phyloP scores from a whole-genome alignment of 228 moss, liverwort and hornwort genomes.

The Sphagnum magellanicum region DNA sequence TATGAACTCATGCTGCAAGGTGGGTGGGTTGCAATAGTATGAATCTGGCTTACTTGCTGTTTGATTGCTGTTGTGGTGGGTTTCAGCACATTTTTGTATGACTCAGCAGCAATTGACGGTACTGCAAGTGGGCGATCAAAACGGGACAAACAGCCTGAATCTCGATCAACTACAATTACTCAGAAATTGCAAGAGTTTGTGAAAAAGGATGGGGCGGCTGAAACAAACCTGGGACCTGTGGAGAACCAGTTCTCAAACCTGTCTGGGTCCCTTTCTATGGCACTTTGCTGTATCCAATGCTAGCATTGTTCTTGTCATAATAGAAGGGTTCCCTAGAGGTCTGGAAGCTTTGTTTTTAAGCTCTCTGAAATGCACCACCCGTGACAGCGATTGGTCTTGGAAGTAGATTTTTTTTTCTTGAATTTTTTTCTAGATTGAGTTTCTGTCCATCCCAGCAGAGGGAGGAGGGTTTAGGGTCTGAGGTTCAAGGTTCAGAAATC shows the following conservation, averaged over 20 bases:
- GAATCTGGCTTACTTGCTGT: not conserved
- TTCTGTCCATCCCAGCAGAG: not conserved
- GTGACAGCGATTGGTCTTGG: too few relatives aligned
- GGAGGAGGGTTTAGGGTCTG: not conserved
- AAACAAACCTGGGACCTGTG: slow-evolving; percentile 49
- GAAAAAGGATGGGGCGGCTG: slow-evolving; percentile 61
- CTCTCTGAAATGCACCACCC: not conserved
- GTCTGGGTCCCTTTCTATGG: slow-evolving; percentile 91
- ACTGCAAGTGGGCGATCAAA: slow-evolving; percentile 19
- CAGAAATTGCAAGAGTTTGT: slow-evolving; percentile 70
- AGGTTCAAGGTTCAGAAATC: too few relatives aligned
- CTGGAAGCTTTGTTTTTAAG: not conserved
- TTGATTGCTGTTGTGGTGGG: slow-evolving; percentile 10
- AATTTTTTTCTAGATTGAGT: too few relatives aligned
- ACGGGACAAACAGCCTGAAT: slow-evolving; percentile 29
- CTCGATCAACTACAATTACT: slow-evolving; percentile 50
- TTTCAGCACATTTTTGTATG: slow-evolving; percentile 80
- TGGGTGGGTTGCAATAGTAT: not conserved
- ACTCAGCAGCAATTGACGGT: slow-evolving; percentile 60
- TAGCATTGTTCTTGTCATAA: not conserved
- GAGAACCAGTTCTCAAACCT: slow-evolving; percentile 62
- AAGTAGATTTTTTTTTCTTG: too few relatives aligned
- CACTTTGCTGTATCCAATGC: slow-evolving; percentile 82
- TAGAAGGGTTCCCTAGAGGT: not conserved
- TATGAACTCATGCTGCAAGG: not conserved